Evolutionary conservation across 495 filamentous ascomycete species (phyloP).

Genomic region (Tetracladium setigerum): DNA sequence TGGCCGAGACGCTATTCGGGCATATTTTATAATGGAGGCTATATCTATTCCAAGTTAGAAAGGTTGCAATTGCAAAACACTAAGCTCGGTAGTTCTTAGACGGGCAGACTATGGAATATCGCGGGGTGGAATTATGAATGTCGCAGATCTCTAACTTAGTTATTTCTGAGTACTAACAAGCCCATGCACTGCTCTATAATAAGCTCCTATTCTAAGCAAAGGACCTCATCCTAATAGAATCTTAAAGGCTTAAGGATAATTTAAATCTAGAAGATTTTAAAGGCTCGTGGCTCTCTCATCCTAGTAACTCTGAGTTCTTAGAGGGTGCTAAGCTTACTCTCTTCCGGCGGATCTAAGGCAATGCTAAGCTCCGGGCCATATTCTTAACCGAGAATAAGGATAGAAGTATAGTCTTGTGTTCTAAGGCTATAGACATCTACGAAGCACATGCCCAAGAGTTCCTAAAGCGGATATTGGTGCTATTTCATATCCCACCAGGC

Average conservation of each 20-base stretch:
- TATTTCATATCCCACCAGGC: slow-evolving; percentile 4
- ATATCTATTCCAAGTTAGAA: slow-evolving; percentile 8
- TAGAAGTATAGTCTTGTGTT: background rate
- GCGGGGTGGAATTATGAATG: slow-evolving; percentile 5
- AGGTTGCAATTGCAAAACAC: slow-evolving; percentile 7
- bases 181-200: slow-evolving; percentile 8
- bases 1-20: slow-evolving; percentile 11
- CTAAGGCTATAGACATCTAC: background rate
- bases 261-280: slow-evolving; percentile 9
- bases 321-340: background rate
- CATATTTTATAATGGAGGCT: slow-evolving; percentile 12
- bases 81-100: slow-evolving; percentile 11
- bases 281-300: slow-evolving; percentile 9
- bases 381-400: background rate
- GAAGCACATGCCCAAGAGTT: background rate
- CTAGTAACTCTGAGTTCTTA: background rate
- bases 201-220: slow-evolving; percentile 9
- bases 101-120: slow-evolving; percentile 7
- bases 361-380: slow-evolving; percentile 4
- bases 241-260: slow-evolving; percentile 7
- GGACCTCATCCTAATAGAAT: slow-evolving; percentile 6
- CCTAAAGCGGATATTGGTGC: background rate
- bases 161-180: slow-evolving; percentile 6
- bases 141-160: slow-evolving; percentile 3
- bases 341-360: slow-evolving; percentile 2